These are phyloP conservation scores for Diaporthe caulivora DNA, from an alignment of 2,329 filamentous ascomycete species.

Conservation along the genomic window DNA sequence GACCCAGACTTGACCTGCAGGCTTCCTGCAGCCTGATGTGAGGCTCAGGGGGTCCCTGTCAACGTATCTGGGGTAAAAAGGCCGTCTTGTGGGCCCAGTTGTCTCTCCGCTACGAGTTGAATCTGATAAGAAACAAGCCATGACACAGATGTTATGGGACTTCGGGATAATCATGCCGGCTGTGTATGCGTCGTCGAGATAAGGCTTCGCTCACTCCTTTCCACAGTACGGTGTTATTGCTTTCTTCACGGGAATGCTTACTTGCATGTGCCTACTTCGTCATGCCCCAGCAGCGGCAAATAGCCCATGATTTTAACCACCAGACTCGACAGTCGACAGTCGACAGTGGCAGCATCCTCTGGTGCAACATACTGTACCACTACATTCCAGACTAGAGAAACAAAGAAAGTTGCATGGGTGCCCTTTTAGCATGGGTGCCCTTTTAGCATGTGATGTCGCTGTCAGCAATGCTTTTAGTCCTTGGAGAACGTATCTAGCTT, in stretches of 20 bases:
- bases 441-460: constrained; percentile 6
- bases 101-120: constrained; percentile 11
- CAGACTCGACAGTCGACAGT: background rate
- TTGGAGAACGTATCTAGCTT: background rate
- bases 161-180: background rate
- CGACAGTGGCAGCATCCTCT: background rate
- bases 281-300: background rate
- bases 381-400: background rate
- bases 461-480: background rate
- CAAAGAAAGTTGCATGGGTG: constrained; percentile 5
- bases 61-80: constrained; percentile 27
- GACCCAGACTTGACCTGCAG: constrained; percentile 24
- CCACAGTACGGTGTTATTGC: background rate
- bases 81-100: constrained; percentile 23
- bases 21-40: constrained; percentile 29
- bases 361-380: background rate
- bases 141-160: constrained; percentile 5
- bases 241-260: background rate
- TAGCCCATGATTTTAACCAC: background rate
- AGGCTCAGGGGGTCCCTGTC: constrained; percentile 27
- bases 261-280: background rate
- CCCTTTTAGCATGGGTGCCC: background rate
- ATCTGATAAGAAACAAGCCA: constrained; percentile 32
- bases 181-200: background rate
- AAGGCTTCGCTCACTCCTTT: background rate